Base-by-base conservation (phyloP, 768 basidiomycete genomes). In the Rossbeevera mucosa region DNA sequence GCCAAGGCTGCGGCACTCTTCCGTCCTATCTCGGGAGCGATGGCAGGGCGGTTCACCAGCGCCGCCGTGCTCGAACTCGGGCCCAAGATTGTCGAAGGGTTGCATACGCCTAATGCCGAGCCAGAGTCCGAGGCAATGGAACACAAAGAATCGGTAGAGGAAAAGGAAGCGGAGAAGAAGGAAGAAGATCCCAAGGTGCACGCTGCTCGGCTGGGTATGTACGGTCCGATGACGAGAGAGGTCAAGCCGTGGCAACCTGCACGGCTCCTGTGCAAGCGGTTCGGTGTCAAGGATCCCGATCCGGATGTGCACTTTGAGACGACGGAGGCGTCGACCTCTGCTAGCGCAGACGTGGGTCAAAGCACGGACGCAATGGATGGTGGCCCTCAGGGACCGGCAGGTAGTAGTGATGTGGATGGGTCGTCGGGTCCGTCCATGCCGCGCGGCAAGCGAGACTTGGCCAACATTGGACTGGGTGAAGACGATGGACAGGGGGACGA, bases 1-100 rank as follows among this genome's bases (percentile, higher is more conserved):
- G 82, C 89, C 2, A 91, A 93, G 64, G 79, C 92, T 0, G 95
- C 95, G 0, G 71, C 79, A 22, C 80, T 98, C 25, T 98, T 97
- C 74, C 92, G 92, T 61, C 96, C 96, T 0, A 82, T 94, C 58
- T 81, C 84, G 0, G 91, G 88, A 3, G 91, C 91, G 14, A 97
- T 98, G 91, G 92, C 93, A 0, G 87, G 84, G 20, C 80, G 95
- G n/a, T 98, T 98, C 69, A 92, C 88, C 5, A 87, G 82, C 51
- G 90, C 91, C 0, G 79, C 80, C 0, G 76, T 85, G 13, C 70
- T 90, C n/a, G 90, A 91, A 24, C 65, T 70, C 5, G 86, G 80
- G 1, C 80, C 85, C 5, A 76, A 80, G 50, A 65, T 81, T 12
- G 62, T 80, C 26, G 87, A 85, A 64, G 91, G 91, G 2, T 64